A percentile compares a stretch with the other conserved stretches of the same genome.
phyloP scores from a whole-genome alignment of 2,329 filamentous ascomycete genomes.

The Alternaria sp. region DNA sequence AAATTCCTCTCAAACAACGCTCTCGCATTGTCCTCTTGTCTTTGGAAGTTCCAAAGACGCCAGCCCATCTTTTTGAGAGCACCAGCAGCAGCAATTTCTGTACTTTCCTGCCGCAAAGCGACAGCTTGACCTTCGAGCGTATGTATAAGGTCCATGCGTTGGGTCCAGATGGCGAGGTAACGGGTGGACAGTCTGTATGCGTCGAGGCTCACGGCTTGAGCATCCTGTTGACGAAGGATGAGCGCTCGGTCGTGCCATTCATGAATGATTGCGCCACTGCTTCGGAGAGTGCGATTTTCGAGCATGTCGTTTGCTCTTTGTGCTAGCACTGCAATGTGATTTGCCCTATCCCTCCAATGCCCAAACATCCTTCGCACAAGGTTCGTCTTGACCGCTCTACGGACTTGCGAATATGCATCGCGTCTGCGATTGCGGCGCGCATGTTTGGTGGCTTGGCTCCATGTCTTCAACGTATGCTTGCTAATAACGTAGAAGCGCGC shows the following conservation, averaged over 20 bases:
- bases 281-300: slow-evolving; percentile 32
- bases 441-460: slow-evolving; percentile 61
- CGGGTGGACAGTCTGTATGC: slow-evolving; percentile 40
- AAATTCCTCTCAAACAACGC: slow-evolving; percentile 63
- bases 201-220: slow-evolving; percentile 39
- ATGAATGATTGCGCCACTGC: slow-evolving; percentile 49
- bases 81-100: slow-evolving; percentile 57
- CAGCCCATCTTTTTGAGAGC: slow-evolving; percentile 66
- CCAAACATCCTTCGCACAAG: slow-evolving; percentile 57
- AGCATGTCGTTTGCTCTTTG: slow-evolving; percentile 46
- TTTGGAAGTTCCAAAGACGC: slow-evolving; percentile 63
- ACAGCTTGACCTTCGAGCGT: slow-evolving; percentile 55
- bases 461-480: slow-evolving; percentile 60
- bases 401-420: slow-evolving; percentile 63
- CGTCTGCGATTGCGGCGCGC: slow-evolving; percentile 62
- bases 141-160: slow-evolving; percentile 37
- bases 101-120: slow-evolving; percentile 57
- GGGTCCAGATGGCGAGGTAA: slow-evolving; percentile 41
- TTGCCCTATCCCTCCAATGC: slow-evolving; percentile 48
- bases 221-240: slow-evolving; percentile 26
- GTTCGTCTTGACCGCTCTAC: slow-evolving; percentile 63
- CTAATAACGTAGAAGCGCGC: slow-evolving; percentile 65
- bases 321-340: slow-evolving; percentile 26
- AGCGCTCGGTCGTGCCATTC: slow-evolving; percentile 56
- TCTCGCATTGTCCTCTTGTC: slow-evolving; percentile 61